phyloP scores from a whole-genome alignment of 208 protist species.

The Crithidia fasciculata region DNA sequence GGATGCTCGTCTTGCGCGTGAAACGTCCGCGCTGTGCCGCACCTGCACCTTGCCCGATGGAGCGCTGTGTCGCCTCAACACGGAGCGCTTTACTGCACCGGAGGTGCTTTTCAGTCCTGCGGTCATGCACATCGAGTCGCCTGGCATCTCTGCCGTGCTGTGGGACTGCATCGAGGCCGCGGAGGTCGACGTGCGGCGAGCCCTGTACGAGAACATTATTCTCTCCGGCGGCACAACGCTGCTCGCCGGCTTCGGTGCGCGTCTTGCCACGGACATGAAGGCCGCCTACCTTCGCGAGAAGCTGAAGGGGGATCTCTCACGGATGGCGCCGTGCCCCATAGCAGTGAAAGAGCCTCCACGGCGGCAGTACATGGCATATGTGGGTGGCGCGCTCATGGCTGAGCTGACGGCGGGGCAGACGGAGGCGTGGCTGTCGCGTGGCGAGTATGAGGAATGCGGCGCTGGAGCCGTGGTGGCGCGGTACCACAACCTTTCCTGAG shows the following conservation, averaged over 20 bases:
- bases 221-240: conserved; percentile 97
- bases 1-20: conserved; percentile 90
- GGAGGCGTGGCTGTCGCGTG: conserved; percentile 59
- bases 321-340: conserved; percentile 88
- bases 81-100: conserved; percentile 93
- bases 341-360: conserved; percentile 96
- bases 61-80: conserved; percentile 88
- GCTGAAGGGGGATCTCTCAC: conserved; percentile 79
- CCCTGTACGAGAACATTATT: conserved; percentile 97
- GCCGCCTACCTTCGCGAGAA: conserved; percentile 90
- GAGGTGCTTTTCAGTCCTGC: conserved; percentile 97
- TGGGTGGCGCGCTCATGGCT: conserved; percentile 96
- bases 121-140: conserved; percentile 93
- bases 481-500: not conserved
- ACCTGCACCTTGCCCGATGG: conserved; percentile 92
- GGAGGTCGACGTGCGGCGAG: conserved; percentile 58
- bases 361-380: conserved; percentile 97
- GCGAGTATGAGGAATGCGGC: conserved; percentile 23
- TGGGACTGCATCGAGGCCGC: conserved; percentile 95
- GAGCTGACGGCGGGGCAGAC: conserved; percentile 93
- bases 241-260: conserved; percentile 96
- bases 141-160: conserved; percentile 89
- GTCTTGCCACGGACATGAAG: conserved; percentile 96
- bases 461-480: conserved; percentile 15
- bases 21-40: conserved; percentile 71